Base-by-base conservation (phyloP, 1,139 yeast species). In the Magnusiomyces starmeri region DNA sequence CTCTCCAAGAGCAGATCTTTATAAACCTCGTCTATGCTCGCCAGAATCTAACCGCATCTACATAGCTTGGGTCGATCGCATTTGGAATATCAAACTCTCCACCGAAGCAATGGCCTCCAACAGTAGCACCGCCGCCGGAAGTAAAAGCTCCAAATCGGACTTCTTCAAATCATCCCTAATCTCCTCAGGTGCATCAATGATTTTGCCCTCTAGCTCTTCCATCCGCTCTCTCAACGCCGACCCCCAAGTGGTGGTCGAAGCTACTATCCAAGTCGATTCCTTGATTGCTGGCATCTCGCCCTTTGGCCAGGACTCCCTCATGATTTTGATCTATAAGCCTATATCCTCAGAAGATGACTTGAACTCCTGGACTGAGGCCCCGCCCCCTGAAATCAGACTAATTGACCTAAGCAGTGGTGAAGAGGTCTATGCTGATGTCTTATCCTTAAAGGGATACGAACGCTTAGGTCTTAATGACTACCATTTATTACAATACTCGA, bases 401-500 rank as follows among this genome's bases (percentile, higher is more conserved):
- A 70, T 87, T 21, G 83, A 84, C 62, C 73, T 83, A 3, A 64
- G 73, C 1, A 78, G 81, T 9, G 89, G 94, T 4, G 85, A 80
- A 54, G 95, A 87, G 51, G 75, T 79, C n/a, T 83, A 85, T 55
- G 90, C 84, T 40, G 97, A 92, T 66, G 95, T 85, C 62, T 75
- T 92, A 8, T 81, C 85, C 0, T 69, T 89, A 53, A 77, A 76
- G 50, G 78, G 79, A 46, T 78, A 74, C 48, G 75, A 79, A 42
- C 73, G 76, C 25, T 69, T 88, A 35, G 92, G 95, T 0, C 73
- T 86, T 26, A 90, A 90, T 65, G 97, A 92, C 64, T 86, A 84
- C 62, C 81, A 79, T 56, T 67, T 90, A 48, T 60, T 60, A 6
- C 64, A 62, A 29, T 57, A 60, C 42, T 51, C 58, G 16, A 26